These are phyloP conservation scores for Mycena indigotica DNA, from an alignment of 768 basidiomycete genomes.

Conservation along the genomic window DNA sequence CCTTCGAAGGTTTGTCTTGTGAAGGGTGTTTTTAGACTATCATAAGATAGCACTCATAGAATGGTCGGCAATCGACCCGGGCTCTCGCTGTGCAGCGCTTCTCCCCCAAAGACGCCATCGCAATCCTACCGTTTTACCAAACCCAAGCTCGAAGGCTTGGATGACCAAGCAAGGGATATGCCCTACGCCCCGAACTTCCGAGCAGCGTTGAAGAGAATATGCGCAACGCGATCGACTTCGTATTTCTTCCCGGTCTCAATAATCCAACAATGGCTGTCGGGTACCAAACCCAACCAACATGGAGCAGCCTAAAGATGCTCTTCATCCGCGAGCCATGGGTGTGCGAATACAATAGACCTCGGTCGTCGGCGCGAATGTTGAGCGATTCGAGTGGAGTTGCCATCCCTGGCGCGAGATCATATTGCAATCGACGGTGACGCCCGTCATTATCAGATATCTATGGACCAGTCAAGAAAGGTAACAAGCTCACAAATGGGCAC, in stretches of 20 bases:
- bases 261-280: conserved; percentile 92
- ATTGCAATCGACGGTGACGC: conserved; percentile 80
- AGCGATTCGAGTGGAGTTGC: conserved; percentile 89
- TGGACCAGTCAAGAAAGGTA: conserved; percentile 47
- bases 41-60: conserved; percentile 87
- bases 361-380: no score
- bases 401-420: conserved; percentile 75
- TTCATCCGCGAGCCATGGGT: no score
- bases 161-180: conserved; percentile 76
- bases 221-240: conserved; percentile 84
- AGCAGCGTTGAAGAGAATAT: conserved; percentile 75
- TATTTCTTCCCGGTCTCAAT: conserved; percentile 92
- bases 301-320: conserved; percentile 60
- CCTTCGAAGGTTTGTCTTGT: conserved; percentile 95
- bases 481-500: conserved; percentile 30
- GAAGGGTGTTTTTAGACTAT: conserved; percentile 52
- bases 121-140: conserved; percentile 90
- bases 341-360: no score
- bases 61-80: conserved; percentile 88
- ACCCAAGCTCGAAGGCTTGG: conserved; percentile 78
- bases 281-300: conserved; percentile 84
- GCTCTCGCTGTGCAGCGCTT: conserved; percentile 85
- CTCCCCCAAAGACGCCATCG: conserved; percentile 86
- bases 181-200: conserved; percentile 89
- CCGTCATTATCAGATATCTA: conserved; percentile 61